Evolutionary conservation across 306 rosid genomes (phyloP).

Genomic region (Adenanthera pavonina): DNA sequence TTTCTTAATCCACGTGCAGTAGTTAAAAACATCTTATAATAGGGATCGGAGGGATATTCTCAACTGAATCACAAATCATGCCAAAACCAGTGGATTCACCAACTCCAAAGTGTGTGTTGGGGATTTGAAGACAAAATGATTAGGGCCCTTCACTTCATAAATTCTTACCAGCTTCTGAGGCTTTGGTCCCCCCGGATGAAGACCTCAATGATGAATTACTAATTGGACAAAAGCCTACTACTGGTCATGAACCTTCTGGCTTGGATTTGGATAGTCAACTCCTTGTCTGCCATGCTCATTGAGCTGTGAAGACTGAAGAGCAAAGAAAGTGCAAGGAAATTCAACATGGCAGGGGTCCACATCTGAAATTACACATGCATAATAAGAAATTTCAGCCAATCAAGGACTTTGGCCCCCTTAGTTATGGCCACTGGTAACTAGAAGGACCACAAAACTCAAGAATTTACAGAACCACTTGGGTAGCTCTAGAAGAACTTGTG

Average conservation of each 20-base stretch:
- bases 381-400: background rate
- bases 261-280: background rate
- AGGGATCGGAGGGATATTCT: too few relatives aligned
- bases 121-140: background rate
- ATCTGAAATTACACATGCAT: background rate
- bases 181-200: background rate
- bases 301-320: background rate
- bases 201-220: background rate
- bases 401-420: background rate
- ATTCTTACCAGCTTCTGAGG: background rate
- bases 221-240: background rate
- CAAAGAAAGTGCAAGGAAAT: background rate
- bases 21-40: too few relatives aligned
- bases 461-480: conserved; percentile 34
- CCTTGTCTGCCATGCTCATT: background rate
- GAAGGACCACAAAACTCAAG: background rate
- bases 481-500: conserved; percentile 20
- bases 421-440: background rate
- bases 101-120: too few relatives aligned
- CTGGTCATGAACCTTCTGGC: background rate
- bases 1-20: too few relatives aligned
- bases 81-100: background rate
- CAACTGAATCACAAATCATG: background rate
- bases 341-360: background rate
- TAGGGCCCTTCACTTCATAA: background rate